Percentiles rank a stretch among this genome's conserved stretches.
Evolutionary conservation across 768 basidiomycete species (phyloP).

Genomic region (Calvatia gigantea): DNA sequence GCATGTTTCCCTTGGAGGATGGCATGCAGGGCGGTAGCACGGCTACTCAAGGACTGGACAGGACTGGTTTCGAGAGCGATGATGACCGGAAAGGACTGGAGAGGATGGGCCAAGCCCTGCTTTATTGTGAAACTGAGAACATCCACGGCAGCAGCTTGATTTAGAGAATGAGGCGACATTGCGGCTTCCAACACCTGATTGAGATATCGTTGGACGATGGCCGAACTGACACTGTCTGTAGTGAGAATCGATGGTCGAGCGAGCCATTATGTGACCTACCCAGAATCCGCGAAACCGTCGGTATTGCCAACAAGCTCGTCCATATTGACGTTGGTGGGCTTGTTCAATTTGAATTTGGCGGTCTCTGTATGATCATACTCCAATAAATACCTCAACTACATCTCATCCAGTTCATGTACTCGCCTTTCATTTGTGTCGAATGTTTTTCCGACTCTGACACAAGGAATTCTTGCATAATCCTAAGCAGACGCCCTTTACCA

Average conservation of each 20-base stretch:
- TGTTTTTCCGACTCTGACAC: constrained; percentile 80
- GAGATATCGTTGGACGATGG: constrained; percentile 91
- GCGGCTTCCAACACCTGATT: constrained; percentile 78
- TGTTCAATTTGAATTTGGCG: constrained; percentile 39
- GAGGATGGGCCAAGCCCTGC: constrained; percentile 92
- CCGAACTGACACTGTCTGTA: constrained; percentile 77
- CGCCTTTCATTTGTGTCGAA: constrained; percentile 66
- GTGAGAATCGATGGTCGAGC: neutral
- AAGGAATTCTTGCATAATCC: constrained; percentile 91
- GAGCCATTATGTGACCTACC: constrained; percentile 51
- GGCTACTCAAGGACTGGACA: constrained; percentile 51
- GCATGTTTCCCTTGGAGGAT: constrained; percentile 87
- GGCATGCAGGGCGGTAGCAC: constrained; percentile 78
- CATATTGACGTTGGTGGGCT: constrained; percentile 67
- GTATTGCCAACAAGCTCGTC: constrained; percentile 94
- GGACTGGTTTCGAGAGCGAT: constrained; percentile 91
- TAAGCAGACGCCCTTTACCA: constrained; percentile 67
- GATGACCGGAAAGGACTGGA: constrained; percentile 90
- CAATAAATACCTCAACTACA: neutral
- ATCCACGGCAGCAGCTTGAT: constrained; percentile 84
- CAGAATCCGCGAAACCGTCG: constrained; percentile 94
- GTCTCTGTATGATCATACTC: constrained; percentile 26
- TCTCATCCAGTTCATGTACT: neutral
- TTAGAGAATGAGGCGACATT: constrained; percentile 62
- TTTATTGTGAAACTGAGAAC: constrained; percentile 90